These are phyloP conservation scores for Oehlia diaphana DNA, from an alignment of 192 early-diverging fungal genomes.

Conservation along the genomic window DNA sequence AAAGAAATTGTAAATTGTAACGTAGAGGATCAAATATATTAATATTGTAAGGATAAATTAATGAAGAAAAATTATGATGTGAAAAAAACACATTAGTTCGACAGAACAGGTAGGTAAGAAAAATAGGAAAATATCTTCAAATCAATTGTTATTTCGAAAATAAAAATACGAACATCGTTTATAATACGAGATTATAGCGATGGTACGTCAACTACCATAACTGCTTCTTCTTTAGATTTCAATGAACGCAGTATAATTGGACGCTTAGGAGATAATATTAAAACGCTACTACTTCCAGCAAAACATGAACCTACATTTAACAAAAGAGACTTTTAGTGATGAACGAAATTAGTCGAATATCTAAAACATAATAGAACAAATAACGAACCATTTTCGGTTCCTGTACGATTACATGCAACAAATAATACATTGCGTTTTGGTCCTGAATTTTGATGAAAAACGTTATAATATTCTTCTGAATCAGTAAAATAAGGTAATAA, in stretches of 20 bases:
- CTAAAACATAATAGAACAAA: background rate
- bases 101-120: background rate
- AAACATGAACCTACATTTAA: background rate
- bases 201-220: conserved; percentile 6
- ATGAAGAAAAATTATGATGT: background rate
- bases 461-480: too few relatives aligned
- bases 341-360: background rate
- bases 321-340: background rate
- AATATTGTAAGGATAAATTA: background rate
- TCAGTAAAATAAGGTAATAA: conserved; percentile 1
- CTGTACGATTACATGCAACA: conserved; percentile 23
- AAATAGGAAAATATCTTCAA: background rate
- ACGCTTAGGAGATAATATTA: background rate
- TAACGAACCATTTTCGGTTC: conserved; percentile 18
- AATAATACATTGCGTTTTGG: background rate
- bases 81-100: background rate
- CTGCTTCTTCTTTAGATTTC: background rate
- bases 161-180: background rate
- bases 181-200: background rate
- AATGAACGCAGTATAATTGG: background rate
- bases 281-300: conserved; percentile 5
- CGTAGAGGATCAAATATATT: too few relatives aligned
- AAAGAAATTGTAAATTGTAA: too few relatives aligned
- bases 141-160: background rate
- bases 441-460: background rate